A percentile compares a stretch with the other conserved stretches of the same genome.
These are phyloP conservation scores for Umbilicus rupestris DNA, from an alignment of 164 flowering plant genomes.

Conservation along the genomic window DNA sequence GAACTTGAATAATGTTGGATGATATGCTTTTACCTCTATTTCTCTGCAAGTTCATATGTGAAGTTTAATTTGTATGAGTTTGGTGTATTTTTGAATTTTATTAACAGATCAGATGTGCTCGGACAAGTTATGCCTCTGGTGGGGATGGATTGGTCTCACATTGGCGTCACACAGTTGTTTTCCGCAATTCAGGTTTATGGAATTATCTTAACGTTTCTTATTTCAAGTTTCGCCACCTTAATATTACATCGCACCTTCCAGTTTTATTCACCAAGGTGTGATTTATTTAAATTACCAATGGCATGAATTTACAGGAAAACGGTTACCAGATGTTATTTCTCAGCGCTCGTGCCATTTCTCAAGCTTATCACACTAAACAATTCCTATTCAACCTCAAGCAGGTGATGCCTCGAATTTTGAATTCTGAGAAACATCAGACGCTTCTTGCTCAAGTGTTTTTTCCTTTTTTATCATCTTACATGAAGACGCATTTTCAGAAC, in stretches of 20 bases:
- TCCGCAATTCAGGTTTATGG: conserved; percentile 81
- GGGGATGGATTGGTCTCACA: conserved; percentile 95
- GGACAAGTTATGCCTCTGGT: conserved; percentile 99
- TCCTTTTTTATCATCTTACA: neutral
- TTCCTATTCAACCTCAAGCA: conserved; percentile 85
- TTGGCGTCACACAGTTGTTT: conserved; percentile 88
- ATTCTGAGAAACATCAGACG: neutral
- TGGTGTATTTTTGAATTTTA: conserved; percentile 1
- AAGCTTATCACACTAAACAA: conserved; percentile 74
- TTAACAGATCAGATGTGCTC: conserved; percentile 84
- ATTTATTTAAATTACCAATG: neutral
- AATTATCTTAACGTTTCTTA: neutral
- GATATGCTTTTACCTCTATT: neutral
- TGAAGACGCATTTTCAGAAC: conserved; percentile 39
- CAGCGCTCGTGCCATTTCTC: conserved; percentile 95
- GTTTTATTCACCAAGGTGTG: too few relatives aligned
- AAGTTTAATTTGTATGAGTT: neutral
- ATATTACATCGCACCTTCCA: too few relatives aligned
- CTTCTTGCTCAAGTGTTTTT: neutral
- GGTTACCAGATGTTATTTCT: conserved; percentile 91
- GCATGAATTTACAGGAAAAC: conserved; percentile 54
- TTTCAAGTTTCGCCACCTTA: too few relatives aligned
- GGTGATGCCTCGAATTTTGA: conserved; percentile 30
- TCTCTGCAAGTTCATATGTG: neutral
- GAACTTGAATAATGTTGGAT: neutral